phyloP scores from a whole-genome alignment of 2,329 filamentous ascomycete species.

The Periconia macrospinosa region DNA sequence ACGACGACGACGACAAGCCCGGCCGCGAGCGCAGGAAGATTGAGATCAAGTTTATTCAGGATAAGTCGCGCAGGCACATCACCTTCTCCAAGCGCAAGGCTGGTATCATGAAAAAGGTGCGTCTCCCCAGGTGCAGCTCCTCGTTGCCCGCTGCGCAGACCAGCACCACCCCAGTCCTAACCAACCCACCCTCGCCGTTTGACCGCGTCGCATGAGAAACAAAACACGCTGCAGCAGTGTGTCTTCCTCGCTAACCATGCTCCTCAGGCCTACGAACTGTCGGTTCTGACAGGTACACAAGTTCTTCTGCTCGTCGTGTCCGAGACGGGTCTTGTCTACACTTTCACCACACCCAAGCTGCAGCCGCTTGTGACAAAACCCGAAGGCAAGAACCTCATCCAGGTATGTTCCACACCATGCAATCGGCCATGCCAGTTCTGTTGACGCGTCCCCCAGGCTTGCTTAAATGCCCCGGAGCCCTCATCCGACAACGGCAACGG shows the following conservation, averaged over 20 bases:
- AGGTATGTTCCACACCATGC: constrained; percentile 63
- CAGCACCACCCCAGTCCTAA: constrained; percentile 22
- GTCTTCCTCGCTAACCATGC: constrained; percentile 24
- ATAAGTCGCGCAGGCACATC: constrained; percentile 99
- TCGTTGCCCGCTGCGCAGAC: no score
- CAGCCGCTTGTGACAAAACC: constrained; percentile 98
- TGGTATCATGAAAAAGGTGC: constrained; percentile 99
- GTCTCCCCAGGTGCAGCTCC: constrained; percentile 34
- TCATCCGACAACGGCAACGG: constrained; percentile 71
- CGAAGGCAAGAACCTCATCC: constrained; percentile 98
- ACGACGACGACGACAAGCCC: constrained; percentile 97
- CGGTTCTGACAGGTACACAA: constrained; percentile 96
- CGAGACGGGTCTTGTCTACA: constrained; percentile 96
- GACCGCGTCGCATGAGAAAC: constrained; percentile 33
- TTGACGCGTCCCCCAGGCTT: constrained; percentile 70
- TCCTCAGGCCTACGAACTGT: constrained; percentile 87
- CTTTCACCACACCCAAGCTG: constrained; percentile 96
- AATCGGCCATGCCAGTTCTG: constrained; percentile 12
- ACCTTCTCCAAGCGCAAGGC: constrained; percentile 99
- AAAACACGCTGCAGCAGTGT: constrained; percentile 10
- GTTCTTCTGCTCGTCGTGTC: constrained; percentile 95
- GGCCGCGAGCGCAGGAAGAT: constrained; percentile 99
- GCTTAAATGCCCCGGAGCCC: constrained; percentile 93
- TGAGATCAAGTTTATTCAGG: constrained; percentile 99
- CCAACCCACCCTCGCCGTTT: constrained; percentile 16